A percentile compares a stretch with the other conserved stretches of the same genome.
Evolutionary conservation across 129 eudicot species (phyloP).

Genomic region (Flaveria trinervia): DNA sequence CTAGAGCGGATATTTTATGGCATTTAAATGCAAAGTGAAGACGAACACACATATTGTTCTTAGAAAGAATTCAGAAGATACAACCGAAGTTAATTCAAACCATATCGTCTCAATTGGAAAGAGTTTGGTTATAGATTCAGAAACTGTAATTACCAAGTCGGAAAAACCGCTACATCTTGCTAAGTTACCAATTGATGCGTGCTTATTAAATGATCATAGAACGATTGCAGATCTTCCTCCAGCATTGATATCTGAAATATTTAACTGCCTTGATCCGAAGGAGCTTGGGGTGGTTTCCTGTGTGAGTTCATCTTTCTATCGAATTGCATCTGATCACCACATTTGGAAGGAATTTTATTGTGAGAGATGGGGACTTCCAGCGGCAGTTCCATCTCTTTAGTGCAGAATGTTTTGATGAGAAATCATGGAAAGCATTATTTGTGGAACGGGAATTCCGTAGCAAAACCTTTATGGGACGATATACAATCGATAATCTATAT

Average conservation of each 20-base stretch:
- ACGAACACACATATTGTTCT: conserved; percentile 44
- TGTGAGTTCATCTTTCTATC: conserved; percentile 60
- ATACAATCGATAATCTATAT: conserved; percentile 58
- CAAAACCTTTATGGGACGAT: conserved; percentile 77
- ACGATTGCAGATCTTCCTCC: conserved; percentile 85
- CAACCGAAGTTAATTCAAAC: conserved; percentile 19
- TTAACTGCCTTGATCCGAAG: conserved; percentile 84
- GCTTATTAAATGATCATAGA: conserved; percentile 28
- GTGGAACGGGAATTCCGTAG: conserved; percentile 85
- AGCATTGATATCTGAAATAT: conserved; percentile 77
- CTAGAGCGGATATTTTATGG: conserved; percentile 63
- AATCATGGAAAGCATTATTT: conserved; percentile 84
- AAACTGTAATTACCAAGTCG: conserved; percentile 20
- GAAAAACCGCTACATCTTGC: conserved; percentile 29
- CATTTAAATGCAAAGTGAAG: conserved; percentile 75
- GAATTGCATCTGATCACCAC: conserved; percentile 75
- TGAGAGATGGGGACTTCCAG: conserved; percentile 95
- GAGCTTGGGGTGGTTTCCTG: conserved; percentile 92
- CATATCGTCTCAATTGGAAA: conserved; percentile 30
- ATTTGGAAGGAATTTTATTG: conserved; percentile 88
- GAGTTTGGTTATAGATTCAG: conserved; percentile 32
- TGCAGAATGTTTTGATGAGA: conserved; percentile 48
- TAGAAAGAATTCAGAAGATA: conserved; percentile 27
- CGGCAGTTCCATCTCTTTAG: conserved; percentile 31
- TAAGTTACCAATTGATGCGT: conserved; percentile 36